These are phyloP conservation scores for Coniferiporia weirii DNA, from an alignment of 1,284 basidiomycete species.

Conservation along the genomic window DNA sequence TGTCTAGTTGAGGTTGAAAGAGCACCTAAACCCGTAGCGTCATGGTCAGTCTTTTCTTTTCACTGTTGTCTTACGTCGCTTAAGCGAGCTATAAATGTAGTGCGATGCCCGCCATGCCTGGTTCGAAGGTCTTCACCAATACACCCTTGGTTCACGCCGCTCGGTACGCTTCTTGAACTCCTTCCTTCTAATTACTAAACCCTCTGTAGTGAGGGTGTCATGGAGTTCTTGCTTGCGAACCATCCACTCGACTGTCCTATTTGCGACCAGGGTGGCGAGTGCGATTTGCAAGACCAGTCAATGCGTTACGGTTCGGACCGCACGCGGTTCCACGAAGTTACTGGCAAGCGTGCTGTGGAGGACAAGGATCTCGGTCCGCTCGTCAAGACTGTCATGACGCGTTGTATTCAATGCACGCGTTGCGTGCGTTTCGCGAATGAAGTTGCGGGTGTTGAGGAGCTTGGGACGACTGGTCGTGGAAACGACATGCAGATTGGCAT, in stretches of 20 bases:
- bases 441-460: conserved; percentile 96
- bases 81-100: conserved; percentile 33
- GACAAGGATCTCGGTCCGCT: conserved; percentile 98
- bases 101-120: conserved; percentile 98
- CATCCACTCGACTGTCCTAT: conserved; percentile 98
- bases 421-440: conserved; percentile 99
- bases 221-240: conserved; percentile 98
- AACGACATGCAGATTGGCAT: conserved; percentile 99
- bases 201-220: conserved; percentile 80
- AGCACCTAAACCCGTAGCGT: conserved; percentile 90
- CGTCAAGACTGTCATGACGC: conserved; percentile 99
- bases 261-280: conserved; percentile 98
- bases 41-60: conserved; percentile 56
- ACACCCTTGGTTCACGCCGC: conserved; percentile 94
- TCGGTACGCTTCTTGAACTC: conserved; percentile 43
- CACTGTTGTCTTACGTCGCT: neutral
- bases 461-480: conserved; percentile 95
- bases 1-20: conserved; percentile 96
- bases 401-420: conserved; percentile 99
- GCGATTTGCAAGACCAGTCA: conserved; percentile 98
- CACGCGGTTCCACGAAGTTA: conserved; percentile 95
- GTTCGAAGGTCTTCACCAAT: conserved; percentile 94
- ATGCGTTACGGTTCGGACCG: conserved; percentile 99
- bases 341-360: conserved; percentile 96
- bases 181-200: conserved; percentile 17